Evolutionary conservation across 306 rosid genomes (phyloP), one percentile per base, ranked within the genome.

Genomic region (Corylus americana): DNA sequence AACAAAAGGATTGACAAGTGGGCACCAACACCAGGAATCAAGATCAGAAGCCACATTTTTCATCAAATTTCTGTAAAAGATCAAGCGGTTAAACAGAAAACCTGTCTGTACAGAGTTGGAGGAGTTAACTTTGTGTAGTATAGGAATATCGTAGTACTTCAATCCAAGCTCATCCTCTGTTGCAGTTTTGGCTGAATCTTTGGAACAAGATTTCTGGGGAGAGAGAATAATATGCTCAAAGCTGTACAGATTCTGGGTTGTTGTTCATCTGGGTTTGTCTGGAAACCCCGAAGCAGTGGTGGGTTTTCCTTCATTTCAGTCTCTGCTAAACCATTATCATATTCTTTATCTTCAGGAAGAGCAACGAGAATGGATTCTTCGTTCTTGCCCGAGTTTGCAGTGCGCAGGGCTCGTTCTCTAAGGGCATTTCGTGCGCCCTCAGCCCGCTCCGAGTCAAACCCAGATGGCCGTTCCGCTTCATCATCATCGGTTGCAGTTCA

Each of bases 231-330:
- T 78, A 87, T 91, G 97, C 92, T 89, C 37, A 92, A 86, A 80
- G 85, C 84, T 35, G 76, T 87, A 84, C 97, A 90, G 75, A 71
- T 89, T 59, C 77, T 84, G 83, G 69, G 89, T 55, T 85, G 87
- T 55, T 84, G 67, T 82, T 89, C 92, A 31, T 84, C 87, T 61
- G 89, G 85, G 29, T 85, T 89, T 25, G 85, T 86, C 45, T 86
- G 80, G 84, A 85, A 81, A 73, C 88, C 93, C 62, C 74, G 86
- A 53, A 77, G 13, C 54, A 51, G 51, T 72, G 68, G 25, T 74
- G 72, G 87, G 62, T 55, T 87, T 58, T 78, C 87, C 81, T 80
- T 81, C 79, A 48, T 82, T 80, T 85, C 86, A 3, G 16, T 85
- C 37, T 84, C 90, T 42, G 53, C 71, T 55, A 81, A 81, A 53